A percentile compares a stretch with the other conserved stretches of the same genome.
These are phyloP conservation scores for Uronychia binucleata DNA, from an alignment of 73 alveolate genomes.

Conservation along the genomic window DNA sequence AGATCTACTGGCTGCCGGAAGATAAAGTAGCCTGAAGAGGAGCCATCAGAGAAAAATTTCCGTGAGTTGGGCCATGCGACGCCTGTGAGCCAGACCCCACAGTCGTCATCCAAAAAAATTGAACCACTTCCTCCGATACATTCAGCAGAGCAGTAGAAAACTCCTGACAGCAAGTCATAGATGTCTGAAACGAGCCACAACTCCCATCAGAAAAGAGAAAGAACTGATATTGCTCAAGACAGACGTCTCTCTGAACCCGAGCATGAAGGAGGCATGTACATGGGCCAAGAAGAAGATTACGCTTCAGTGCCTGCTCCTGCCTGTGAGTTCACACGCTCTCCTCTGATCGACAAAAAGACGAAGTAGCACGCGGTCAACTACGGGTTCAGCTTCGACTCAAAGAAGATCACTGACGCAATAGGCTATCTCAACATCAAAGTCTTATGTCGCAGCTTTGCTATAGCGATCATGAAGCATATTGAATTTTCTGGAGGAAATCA, in stretches of 20 bases:
- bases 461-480: conserved; percentile 40
- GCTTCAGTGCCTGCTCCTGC: neutral
- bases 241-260: neutral
- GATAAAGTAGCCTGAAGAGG: neutral
- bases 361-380: neutral
- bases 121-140: too few species aligned
- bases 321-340: neutral
- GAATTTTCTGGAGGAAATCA: conserved; percentile 18
- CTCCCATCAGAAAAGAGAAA: too few species aligned
- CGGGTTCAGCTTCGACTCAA: conserved; percentile 56
- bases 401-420: conserved; percentile 41
- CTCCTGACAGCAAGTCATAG: too few species aligned
- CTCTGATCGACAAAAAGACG: neutral
- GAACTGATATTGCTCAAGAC: too few species aligned
- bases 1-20: neutral
- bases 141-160: too few species aligned
- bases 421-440: conserved; percentile 29
- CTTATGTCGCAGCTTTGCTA: conserved; percentile 38
- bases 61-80: neutral
- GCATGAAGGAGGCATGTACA: neutral
- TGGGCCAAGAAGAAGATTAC: neutral
- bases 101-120: neutral
- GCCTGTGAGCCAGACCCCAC: neutral
- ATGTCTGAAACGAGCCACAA: too few species aligned
- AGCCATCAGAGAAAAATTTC: neutral